Evolutionary conservation across 257 asterid species (phyloP).

Genomic region (Cinchona pubescens): DNA sequence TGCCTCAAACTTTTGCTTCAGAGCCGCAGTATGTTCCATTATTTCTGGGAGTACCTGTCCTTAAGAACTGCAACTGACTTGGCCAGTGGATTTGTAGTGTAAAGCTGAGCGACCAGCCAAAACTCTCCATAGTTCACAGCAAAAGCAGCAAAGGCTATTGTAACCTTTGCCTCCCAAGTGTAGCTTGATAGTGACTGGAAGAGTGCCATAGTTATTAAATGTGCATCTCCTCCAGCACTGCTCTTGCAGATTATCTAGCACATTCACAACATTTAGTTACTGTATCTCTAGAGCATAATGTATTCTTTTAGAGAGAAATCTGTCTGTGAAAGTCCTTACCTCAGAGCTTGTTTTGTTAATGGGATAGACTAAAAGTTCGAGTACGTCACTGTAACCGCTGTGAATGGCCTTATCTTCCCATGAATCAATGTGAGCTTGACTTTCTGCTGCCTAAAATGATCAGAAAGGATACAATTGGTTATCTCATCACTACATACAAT

Average conservation of each 20-base stretch:
- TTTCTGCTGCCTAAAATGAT: constrained; percentile 27
- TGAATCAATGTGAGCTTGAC: constrained; percentile 28
- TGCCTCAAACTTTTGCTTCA: constrained; percentile 28
- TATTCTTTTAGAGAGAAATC: neutral
- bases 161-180: constrained; percentile 44
- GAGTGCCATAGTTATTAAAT: constrained; percentile 29
- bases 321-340: constrained; percentile 32
- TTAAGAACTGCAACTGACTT: constrained; percentile 34
- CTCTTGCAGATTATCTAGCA: constrained; percentile 37
- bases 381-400: constrained; percentile 38
- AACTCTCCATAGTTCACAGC: constrained; percentile 40
- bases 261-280: neutral
- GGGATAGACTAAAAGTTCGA: constrained; percentile 56
- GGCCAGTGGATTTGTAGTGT: constrained; percentile 35
- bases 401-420: constrained; percentile 36
- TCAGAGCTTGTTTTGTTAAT: constrained; percentile 61
- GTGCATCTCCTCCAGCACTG: constrained; percentile 34
- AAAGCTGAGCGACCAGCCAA: constrained; percentile 35
- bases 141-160: constrained; percentile 37
- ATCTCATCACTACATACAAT: too few relatives aligned
- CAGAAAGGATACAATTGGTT: neutral
- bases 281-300: neutral
- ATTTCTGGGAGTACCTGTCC: constrained; percentile 43
- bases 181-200: constrained; percentile 32
- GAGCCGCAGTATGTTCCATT: constrained; percentile 26